A percentile compares a stretch with the other conserved stretches of the same genome.
These are phyloP conservation scores for Trapa incisa DNA, from an alignment of 345 rosid genomes.

Conservation along the genomic window DNA sequence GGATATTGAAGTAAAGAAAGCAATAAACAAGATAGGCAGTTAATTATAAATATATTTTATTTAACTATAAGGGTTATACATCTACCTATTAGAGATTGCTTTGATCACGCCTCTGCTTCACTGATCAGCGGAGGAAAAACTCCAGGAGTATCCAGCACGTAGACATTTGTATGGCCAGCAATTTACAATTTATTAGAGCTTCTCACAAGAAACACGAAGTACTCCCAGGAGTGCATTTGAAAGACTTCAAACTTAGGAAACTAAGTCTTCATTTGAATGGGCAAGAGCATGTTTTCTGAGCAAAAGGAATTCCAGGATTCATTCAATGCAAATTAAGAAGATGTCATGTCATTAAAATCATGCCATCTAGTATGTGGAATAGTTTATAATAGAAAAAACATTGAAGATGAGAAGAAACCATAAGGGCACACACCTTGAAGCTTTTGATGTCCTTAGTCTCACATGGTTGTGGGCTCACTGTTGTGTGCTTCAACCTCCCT, in stretches of 20 bases:
- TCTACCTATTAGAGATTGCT: constrained; percentile 71
- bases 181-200: constrained; percentile 23
- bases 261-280: not conserved
- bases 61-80: not conserved
- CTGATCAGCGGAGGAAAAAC: constrained; percentile 45
- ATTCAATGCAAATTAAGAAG: not conserved
- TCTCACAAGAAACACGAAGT: not conserved
- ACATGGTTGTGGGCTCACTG: constrained; percentile 67
- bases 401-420: not conserved
- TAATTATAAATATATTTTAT: not conserved
- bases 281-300: not conserved
- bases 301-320: not conserved
- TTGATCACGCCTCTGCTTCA: constrained; percentile 51
- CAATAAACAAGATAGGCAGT: not conserved
- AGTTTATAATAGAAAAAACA: not conserved
- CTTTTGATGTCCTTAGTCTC: constrained; percentile 77
- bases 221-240: not conserved
- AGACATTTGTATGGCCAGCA: constrained; percentile 71
- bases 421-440: constrained; percentile 40
- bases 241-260: not conserved
- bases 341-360: not conserved
- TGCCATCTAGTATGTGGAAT: not conserved
- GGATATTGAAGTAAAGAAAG: not conserved
- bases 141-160: constrained; percentile 77
- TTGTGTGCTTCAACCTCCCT: constrained; percentile 67